Percentiles rank a stretch among this genome's conserved stretches.
These are phyloP conservation scores for Isochrysis galbana DNA, from an alignment of 78 protist species.

Conservation along the genomic window DNA sequence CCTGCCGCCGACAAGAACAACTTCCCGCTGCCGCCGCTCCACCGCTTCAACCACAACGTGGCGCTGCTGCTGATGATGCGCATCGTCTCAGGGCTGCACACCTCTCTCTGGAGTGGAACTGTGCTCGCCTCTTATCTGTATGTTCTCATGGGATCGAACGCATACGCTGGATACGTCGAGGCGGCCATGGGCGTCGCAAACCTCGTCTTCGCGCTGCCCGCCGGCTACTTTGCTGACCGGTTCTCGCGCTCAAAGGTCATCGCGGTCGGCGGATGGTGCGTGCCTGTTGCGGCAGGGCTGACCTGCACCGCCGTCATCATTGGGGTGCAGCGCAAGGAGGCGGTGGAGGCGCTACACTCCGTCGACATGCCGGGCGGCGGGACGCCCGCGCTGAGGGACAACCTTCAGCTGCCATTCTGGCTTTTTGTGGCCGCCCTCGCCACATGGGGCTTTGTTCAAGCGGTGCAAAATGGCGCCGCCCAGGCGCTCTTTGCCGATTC, in stretches of 20 bases:
- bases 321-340: too few species aligned
- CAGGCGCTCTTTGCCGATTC: too few species aligned
- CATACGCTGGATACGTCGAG: background rate
- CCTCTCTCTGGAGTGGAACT: background rate
- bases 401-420: too few species aligned
- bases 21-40: too few species aligned
- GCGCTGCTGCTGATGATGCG: background rate
- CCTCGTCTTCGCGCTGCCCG: slow-evolving; percentile 22
- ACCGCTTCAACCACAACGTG: background rate
- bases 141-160: background rate
- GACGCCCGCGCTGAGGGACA: too few species aligned
- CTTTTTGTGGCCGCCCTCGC: too few species aligned
- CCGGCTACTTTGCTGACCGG: slow-evolving; percentile 22
- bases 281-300: background rate
- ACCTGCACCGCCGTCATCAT: background rate
- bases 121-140: background rate
- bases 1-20: too few species aligned
- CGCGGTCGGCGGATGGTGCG: background rate
- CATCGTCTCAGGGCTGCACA: background rate
- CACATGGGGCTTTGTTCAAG: too few species aligned
- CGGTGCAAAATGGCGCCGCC: too few species aligned
- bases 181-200: slow-evolving; percentile 14
- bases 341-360: too few species aligned
- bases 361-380: too few species aligned
- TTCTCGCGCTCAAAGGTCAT: background rate